These are phyloP conservation scores for Naumovozyma baii DNA, from an alignment of 805 yeast species.

Conservation along the genomic window DNA sequence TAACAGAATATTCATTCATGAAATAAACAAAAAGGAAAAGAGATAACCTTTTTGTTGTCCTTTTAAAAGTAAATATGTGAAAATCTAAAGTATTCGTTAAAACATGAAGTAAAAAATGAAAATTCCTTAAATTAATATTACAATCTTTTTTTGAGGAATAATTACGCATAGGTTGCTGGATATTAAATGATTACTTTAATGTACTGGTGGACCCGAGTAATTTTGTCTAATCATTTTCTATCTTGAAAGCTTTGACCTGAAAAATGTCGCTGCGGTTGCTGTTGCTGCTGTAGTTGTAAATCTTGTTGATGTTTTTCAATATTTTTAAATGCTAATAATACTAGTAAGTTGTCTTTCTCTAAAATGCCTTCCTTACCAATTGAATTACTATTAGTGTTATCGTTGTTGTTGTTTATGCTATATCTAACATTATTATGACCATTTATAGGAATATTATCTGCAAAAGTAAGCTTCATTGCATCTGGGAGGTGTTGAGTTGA, in stretches of 20 bases:
- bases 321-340: conserved; percentile 14
- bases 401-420: neutral
- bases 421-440: neutral
- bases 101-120: too few relatives aligned
- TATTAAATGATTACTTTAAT: neutral
- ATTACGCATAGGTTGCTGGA: neutral
- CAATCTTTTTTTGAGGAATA: too few relatives aligned
- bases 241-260: neutral
- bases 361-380: neutral
- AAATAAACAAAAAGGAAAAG: too few relatives aligned
- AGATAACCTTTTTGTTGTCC: too few relatives aligned
- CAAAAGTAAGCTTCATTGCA: neutral
- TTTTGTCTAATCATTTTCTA: neutral
- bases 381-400: neutral
- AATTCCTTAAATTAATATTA: too few relatives aligned
- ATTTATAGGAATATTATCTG: neutral
- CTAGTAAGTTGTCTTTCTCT: conserved; percentile 11
- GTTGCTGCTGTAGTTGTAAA: conserved; percentile 8
- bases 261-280: conserved; percentile 6
- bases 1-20: too few relatives aligned
- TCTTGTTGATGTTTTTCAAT: conserved; percentile 18
- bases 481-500: too few relatives aligned
- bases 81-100: too few relatives aligned
- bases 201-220: neutral
- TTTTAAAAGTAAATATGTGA: too few relatives aligned